Conservation (phyloP, 2,329 filamentous ascomycete genomes). For the Aspergillus sp. region DNA sequence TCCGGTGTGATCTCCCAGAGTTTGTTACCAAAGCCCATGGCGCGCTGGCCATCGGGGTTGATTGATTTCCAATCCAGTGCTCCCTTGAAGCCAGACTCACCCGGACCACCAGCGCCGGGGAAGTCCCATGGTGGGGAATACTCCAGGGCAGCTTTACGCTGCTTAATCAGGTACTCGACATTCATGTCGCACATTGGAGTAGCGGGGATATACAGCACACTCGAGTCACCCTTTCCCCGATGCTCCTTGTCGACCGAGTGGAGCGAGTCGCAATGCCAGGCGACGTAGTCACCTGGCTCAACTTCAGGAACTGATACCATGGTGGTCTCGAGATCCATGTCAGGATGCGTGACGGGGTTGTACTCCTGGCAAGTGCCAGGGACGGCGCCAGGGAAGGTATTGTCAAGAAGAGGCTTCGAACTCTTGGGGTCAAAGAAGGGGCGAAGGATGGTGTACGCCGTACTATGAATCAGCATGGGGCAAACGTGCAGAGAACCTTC, state of each 20-base stretch:
- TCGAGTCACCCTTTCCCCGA: constrained; percentile 68
- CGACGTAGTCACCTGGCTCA: constrained; percentile 70
- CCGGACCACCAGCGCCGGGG: constrained; percentile 53
- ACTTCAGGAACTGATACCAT: constrained; percentile 72
- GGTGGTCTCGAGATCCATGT: constrained; percentile 62
- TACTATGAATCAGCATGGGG: constrained; percentile 71
- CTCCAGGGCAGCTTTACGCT: constrained; percentile 66
- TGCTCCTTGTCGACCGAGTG: constrained; percentile 84
- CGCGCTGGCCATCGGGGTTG: constrained; percentile 49
- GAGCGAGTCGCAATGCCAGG: constrained; percentile 76
- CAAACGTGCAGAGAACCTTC: constrained; percentile 83
- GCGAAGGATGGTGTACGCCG: constrained; percentile 75
- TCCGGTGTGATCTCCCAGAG: constrained; percentile 49
- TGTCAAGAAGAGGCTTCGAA: constrained; percentile 39
- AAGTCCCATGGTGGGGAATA: constrained; percentile 71
- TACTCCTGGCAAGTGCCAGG: constrained; percentile 69
- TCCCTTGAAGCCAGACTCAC: constrained; percentile 40
- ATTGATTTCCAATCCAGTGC: constrained; percentile 39
- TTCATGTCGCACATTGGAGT: constrained; percentile 77
- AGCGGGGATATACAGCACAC: constrained; percentile 84
- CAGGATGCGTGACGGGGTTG: constrained; percentile 62
- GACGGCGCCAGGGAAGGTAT: constrained; percentile 65
- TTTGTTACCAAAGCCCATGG: constrained; percentile 52
- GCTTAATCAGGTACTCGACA: constrained; percentile 65
- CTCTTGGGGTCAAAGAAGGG: constrained; percentile 71